Base-by-base conservation (phyloP, 768 basidiomycete species). In the Lactarius quietus region DNA sequence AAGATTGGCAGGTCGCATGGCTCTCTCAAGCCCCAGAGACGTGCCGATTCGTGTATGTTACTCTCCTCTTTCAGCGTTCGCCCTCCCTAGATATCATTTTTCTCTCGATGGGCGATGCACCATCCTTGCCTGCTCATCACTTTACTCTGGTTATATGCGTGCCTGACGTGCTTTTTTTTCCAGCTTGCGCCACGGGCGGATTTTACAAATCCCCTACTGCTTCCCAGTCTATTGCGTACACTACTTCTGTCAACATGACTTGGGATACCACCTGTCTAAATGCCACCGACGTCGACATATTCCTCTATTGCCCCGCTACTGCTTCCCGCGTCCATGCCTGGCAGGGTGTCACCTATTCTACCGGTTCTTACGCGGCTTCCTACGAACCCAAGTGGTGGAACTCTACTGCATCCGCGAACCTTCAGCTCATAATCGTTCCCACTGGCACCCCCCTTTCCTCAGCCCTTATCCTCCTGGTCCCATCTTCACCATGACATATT, bases 361-460 rank as follows among this genome's bases (percentile, higher is more conserved):
- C 76, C 5, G 89, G 86, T 29, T 76, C 74, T 41, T 86, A 85
- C 72, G 73, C 78, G 51, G 77, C 84, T 2, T 73, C 72, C 20
- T 73, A 92, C 51, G 72, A 83, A 62, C 85, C 90, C 1, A 77
- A 80, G 23, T 92, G 90, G 89, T 93, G 89, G 88, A 86, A 89
- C 64, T 72, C 82, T 0, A 82, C 86, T 6, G 51, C 77, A 1
- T 72, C 77, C 1, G 74, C 81, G 39, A 70, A 72, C 2, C 81
- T 92, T 20, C 87, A 91, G 70, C 72, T 92, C 63, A 74, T 77
- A 55, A 86, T 92, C 70, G 79, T 90, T 51, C 69, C 81, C 1
- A 69, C 79, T 8, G 83, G 82, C 28, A 66, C 78, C 6, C 81
- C 83, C 75, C 81, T 4, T 87, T 86, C 78, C 72, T 83, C 29